Evolutionary conservation across 164 flowering plant species (phyloP).

Genomic region (Cinnamomum micranthum): DNA sequence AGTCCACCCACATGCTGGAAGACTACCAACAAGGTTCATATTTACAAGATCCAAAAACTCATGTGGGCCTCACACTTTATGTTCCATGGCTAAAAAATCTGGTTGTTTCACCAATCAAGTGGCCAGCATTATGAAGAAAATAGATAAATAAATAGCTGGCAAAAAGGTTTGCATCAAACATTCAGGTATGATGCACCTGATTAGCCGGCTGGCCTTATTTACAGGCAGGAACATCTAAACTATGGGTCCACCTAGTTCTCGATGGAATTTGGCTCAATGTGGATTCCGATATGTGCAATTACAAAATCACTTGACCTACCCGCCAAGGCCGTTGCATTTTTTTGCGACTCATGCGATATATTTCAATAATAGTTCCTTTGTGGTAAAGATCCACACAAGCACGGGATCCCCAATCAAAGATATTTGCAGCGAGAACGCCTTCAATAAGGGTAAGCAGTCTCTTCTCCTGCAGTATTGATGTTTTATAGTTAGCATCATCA

Average conservation of each 20-base stretch:
- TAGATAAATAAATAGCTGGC: not conserved
- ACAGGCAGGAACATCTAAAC: not conserved
- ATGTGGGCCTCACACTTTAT: too few species aligned
- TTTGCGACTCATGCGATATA: constrained; percentile 94
- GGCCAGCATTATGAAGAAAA: not conserved
- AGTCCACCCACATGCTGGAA: too few species aligned
- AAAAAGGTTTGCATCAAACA: not conserved
- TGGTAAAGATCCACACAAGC: constrained; percentile 99
- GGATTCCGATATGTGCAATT: not conserved
- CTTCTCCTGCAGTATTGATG: constrained; percentile 53
- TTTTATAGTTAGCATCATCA: constrained; percentile 3
- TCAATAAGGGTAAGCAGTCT: constrained; percentile 81
- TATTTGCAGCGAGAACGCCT: constrained; percentile 99
- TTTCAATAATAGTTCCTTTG: constrained; percentile 93
- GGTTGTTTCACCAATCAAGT: not conserved
- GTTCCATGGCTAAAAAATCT: not conserved
- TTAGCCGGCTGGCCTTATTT: not conserved
- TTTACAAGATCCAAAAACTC: too few species aligned
- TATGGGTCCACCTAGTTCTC: not conserved
- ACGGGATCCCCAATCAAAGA: constrained; percentile 99
- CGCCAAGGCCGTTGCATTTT: constrained; percentile 99
- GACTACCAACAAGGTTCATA: too few species aligned
- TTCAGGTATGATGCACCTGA: not conserved
- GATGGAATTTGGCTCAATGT: not conserved
- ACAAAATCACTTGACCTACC: not conserved